Evolutionary conservation across 2,329 filamentous ascomycete species (phyloP).

Genomic region (Esteya vermicola): DNA sequence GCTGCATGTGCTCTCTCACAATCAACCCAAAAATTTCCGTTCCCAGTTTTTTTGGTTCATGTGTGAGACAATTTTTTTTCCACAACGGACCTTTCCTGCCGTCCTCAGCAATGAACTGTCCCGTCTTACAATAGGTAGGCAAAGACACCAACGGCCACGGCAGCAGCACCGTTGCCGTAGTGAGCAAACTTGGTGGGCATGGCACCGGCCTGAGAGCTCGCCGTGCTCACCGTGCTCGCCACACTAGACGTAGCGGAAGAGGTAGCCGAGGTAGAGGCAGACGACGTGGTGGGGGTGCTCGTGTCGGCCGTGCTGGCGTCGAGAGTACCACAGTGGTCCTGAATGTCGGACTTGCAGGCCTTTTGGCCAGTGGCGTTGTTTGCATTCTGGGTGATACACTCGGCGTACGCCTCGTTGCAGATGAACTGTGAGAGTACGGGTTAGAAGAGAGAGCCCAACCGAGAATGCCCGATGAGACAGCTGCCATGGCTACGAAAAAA

Average conservation of each 20-base stretch:
- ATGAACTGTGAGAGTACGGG: conserved; percentile 24
- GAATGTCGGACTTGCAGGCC: conserved; percentile 33
- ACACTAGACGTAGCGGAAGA: not conserved
- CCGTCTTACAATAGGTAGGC: conserved; percentile 33
- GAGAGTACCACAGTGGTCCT: conserved; percentile 31
- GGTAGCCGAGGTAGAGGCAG: conserved; percentile 11
- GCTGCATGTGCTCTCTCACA: too few species aligned
- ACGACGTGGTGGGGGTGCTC: conserved; percentile 9
- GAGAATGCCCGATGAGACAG: not conserved
- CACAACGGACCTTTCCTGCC: not conserved
- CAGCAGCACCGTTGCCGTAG: conserved; percentile 30
- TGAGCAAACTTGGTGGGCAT: conserved; percentile 18
- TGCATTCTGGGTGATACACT: conserved; percentile 30
- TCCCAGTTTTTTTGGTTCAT: too few species aligned
- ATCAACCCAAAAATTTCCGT: too few species aligned
- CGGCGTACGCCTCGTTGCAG: conserved; percentile 31
- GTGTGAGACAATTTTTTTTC: not conserved
- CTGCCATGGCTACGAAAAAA: not conserved
- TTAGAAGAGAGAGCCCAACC: not conserved
- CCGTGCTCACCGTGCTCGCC: conserved; percentile 4
- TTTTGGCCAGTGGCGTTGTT: conserved; percentile 27
- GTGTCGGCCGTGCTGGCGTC: conserved; percentile 21
- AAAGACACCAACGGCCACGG: conserved; percentile 35
- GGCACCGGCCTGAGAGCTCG: conserved; percentile 11
- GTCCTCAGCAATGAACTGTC: too few species aligned